Evolutionary conservation across 1,284 basidiomycete genomes (phyloP).

Genomic region (Cystobasidiaceae sp.): DNA sequence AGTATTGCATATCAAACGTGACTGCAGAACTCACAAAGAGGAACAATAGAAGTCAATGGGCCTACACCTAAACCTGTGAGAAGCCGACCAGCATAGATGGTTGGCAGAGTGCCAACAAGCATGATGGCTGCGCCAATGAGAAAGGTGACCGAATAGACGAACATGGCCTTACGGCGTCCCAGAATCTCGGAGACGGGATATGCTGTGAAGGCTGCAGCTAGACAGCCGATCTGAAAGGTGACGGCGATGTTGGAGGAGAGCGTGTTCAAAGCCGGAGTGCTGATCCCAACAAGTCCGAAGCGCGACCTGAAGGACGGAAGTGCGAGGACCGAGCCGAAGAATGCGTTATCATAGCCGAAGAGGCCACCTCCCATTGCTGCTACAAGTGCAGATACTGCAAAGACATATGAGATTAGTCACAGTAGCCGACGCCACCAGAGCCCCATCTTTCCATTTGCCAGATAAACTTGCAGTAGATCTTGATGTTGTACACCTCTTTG

Average conservation of each 20-base stretch:
- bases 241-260: background rate
- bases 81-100: background rate
- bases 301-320: background rate
- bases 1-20: background rate
- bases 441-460: background rate
- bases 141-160: background rate
- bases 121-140: background rate
- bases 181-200: background rate
- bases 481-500: background rate
- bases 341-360: background rate
- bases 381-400: background rate
- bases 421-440: too few species aligned
- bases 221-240: background rate
- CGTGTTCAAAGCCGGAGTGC: background rate
- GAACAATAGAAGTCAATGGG: background rate
- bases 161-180: background rate
- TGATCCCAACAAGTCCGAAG: background rate
- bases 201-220: background rate
- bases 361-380: background rate
- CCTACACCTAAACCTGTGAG: background rate
- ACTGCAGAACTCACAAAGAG: background rate
- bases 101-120: background rate
- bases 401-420: background rate
- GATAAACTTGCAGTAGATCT: background rate
- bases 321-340: background rate